Base-by-base conservation (phyloP, 2,329 filamentous ascomycete species). In the Penicillium sp. region DNA sequence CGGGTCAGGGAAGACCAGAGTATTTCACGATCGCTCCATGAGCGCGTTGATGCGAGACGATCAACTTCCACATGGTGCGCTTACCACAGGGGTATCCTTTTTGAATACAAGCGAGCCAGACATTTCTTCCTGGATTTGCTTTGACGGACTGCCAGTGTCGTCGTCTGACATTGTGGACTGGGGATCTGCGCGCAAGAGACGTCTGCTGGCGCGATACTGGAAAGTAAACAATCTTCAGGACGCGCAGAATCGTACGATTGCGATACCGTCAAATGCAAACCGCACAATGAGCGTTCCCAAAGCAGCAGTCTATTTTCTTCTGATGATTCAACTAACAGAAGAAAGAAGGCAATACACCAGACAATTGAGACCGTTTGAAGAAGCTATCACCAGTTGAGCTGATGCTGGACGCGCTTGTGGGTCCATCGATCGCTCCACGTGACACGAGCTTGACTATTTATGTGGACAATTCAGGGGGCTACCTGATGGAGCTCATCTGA, bases 161-260 rank as follows among this genome's bases (percentile, higher is more conserved):
- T 59, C 57, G 18, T 56, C 57, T 43, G 55, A 43, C 47, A 52
- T 47, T 24, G 54, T 45, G 13, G 53, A 54, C 49, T 57, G 56
- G 2, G 2, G 61, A 58, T 51, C 61, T 64, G 53, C 65, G 65
- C 53, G 45, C 9, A 51, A 49, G n/a, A 26, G 3, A 0, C n/a
- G 18, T 35, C 26, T 33, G 9, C 11, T 37, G 36, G 41, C 44
- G 41, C 38, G 13, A 35, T 18, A 18, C 38, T 43, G 39, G 39
- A 41, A 37, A 39, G 49, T 47, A 45, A 39, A 41, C 39, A 47
- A 32, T 25, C 33, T 40, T 9, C n/a, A 13, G 27, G 35, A 9
- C 13, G 35, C 26, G 43, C 28, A 37, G 24, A n/a, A 28, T 40
- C 39, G 13, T 38, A 25, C 32, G 7, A 18, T 18, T 18, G 18